Base-by-base conservation (phyloP, 1,284 basidiomycete species). In the Dichomitus squalens region DNA sequence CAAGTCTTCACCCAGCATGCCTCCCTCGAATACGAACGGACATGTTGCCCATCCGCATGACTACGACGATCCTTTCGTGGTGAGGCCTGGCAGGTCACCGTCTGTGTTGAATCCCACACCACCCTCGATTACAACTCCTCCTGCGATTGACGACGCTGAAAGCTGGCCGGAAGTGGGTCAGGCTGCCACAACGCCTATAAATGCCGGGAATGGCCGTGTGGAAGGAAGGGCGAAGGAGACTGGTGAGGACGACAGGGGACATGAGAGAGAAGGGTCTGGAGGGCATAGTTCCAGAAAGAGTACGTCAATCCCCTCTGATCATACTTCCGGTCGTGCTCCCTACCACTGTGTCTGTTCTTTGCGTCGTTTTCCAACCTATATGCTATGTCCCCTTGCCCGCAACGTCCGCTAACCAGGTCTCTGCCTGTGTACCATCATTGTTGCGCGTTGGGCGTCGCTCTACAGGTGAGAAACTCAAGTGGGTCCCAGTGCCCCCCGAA, bases 391-490 rank as follows among this genome's bases (percentile, higher is more conserved):
- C 20, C 58, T 16, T 39, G 38, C n/a, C 18, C 14, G 41, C 35
- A 53, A 48, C 47, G 23, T 14, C 51, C 50, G 47, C 64, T 64
- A 47, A 63, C 56, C 27, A 39, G 20, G 55, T 25, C 59, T 50
- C 41, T 51, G 57, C 36, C 47, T 40, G 44, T 38, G 40, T 23
- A 46, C 53, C 59, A 40, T 57, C 54, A 36, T 60, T 57, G 58
- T 35, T 51, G 49, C 41, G 29, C 29, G 18, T 44, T 25, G 14
- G 46, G 53, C 43, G 27, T 57, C 27, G n/a, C 41, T 47, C 31
- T 29, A 60, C 66, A 81, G 81, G 72, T 63, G 82, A 83, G 69
- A 85, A 83, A 71, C 68, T 76, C 14, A 86, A 85, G 70, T 86
- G 85, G 85, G 76, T 86, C 2, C 74, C 75, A 16, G 81, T 86